phyloP scores from a whole-genome alignment of 2,329 filamentous ascomycete species.

The Cercospora berteroae region DNA sequence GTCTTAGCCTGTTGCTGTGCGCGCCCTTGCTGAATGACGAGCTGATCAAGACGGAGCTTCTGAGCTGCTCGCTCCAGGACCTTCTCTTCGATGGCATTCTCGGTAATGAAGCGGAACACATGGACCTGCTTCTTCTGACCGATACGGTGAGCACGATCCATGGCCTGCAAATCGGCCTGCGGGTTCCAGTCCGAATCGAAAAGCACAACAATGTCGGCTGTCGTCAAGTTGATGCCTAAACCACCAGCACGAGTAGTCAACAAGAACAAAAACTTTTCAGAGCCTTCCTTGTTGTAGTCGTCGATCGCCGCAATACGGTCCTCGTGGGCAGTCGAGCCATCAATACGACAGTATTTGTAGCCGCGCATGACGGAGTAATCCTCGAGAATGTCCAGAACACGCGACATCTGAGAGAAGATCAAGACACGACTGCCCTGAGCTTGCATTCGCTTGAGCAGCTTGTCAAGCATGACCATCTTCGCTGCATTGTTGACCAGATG shows the following conservation, averaged over 20 bases:
- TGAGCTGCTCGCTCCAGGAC: constrained; percentile 94
- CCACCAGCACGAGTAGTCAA: constrained; percentile 94
- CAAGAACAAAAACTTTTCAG: constrained; percentile 95
- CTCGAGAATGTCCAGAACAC: constrained; percentile 92
- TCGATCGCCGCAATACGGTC: constrained; percentile 97
- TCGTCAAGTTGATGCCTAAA: constrained; percentile 92
- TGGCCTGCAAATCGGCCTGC: constrained; percentile 95
- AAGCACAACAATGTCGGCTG: constrained; percentile 90
- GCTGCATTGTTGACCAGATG: constrained; percentile 90
- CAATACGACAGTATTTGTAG: constrained; percentile 95
- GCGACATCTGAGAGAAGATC: constrained; percentile 99
- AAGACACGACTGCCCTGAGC: constrained; percentile 89
- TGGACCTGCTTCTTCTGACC: constrained; percentile 97
- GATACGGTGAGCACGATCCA: constrained; percentile 98
- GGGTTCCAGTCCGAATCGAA: constrained; percentile 99
- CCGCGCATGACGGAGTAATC: constrained; percentile 97
- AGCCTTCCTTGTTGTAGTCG: constrained; percentile 93
- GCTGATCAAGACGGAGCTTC: constrained; percentile 90
- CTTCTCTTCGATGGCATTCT: constrained; percentile 98
- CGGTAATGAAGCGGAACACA: constrained; percentile 95
- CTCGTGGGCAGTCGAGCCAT: constrained; percentile 93
- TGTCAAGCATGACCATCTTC: constrained; percentile 97
- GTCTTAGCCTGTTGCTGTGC: constrained; percentile 87
- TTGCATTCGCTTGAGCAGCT: constrained; percentile 78
- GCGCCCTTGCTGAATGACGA: constrained; percentile 96